A percentile compares a stretch with the other conserved stretches of the same genome.
Evolutionary conservation across 2,329 filamentous ascomycete genomes (phyloP).

Genomic region (Fusarium mexicanum): DNA sequence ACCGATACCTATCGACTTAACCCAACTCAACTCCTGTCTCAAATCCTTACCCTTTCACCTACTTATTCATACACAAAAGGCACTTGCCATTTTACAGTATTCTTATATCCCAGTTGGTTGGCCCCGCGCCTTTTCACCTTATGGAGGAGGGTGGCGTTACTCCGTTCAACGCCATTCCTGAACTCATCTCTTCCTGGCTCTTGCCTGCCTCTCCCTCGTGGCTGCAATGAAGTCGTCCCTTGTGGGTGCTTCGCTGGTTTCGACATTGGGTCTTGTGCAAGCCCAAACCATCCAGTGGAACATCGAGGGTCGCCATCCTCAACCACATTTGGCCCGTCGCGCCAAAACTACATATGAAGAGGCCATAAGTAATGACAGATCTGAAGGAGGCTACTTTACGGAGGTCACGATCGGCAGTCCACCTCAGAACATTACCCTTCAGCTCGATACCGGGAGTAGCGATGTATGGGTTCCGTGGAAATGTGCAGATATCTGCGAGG

Average conservation of each 20-base stretch:
- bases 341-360: slow-evolving; percentile 53
- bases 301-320: slow-evolving; percentile 52
- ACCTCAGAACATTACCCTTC: slow-evolving; percentile 63
- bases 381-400: slow-evolving; percentile 64
- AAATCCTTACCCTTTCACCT: neutral
- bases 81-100: neutral
- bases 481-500: slow-evolving; percentile 52
- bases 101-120: slow-evolving; percentile 15
- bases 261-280: slow-evolving; percentile 36
- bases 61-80: neutral
- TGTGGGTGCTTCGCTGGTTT: slow-evolving; percentile 34
- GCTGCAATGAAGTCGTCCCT: slow-evolving; percentile 41
- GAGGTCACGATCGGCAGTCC: slow-evolving; percentile 67
- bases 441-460: slow-evolving; percentile 72
- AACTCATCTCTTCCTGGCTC: slow-evolving; percentile 10
- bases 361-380: slow-evolving; percentile 56
- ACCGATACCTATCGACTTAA: neutral
- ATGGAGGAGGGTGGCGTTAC: slow-evolving; percentile 40
- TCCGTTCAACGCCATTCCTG: slow-evolving; percentile 32
- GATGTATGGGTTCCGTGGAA: slow-evolving; percentile 68
- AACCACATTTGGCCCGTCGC: slow-evolving; percentile 50
- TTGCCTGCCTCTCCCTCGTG: neutral
- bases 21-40: neutral
- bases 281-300: slow-evolving; percentile 58
- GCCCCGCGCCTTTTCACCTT: slow-evolving; percentile 24